Evolutionary conservation across 1,284 basidiomycete genomes (phyloP).

Genomic region (Apiotrichum brassicae): DNA sequence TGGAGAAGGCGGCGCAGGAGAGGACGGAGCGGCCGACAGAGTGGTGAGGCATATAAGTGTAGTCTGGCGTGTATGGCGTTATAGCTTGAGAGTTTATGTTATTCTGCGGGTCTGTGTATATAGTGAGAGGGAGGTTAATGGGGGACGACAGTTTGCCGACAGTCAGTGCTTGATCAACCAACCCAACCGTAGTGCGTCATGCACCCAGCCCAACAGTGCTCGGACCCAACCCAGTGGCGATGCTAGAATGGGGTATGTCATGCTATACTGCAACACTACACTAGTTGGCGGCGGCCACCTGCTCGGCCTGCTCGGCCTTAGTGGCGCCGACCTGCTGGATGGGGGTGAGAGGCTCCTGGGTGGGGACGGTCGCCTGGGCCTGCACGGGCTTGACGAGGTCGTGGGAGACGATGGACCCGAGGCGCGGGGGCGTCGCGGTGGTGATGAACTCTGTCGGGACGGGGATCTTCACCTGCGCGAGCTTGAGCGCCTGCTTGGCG

Average conservation of each 20-base stretch:
- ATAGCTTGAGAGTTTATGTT: too few relatives aligned
- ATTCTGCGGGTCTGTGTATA: too few relatives aligned
- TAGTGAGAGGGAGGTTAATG: too few relatives aligned
- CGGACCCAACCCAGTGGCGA: background rate
- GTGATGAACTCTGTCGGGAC: constrained; percentile 84
- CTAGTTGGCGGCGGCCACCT: background rate
- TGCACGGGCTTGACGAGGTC: constrained; percentile 25
- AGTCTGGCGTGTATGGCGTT: too few relatives aligned
- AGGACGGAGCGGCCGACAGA: background rate
- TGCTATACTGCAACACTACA: background rate
- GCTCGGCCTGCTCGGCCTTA: background rate
- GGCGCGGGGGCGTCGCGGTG: constrained; percentile 61
- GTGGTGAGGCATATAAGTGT: too few relatives aligned
- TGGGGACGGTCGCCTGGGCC: constrained; percentile 14
- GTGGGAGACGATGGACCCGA: constrained; percentile 54
- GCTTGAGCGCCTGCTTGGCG: constrained; percentile 82
- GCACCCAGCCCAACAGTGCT: too few relatives aligned
- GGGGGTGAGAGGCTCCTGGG: background rate
- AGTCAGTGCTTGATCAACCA: too few relatives aligned
- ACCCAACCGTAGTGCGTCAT: too few relatives aligned
- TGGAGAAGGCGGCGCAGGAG: constrained; percentile 54
- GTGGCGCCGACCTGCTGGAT: constrained; percentile 5
- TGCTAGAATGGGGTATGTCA: constrained; percentile 5
- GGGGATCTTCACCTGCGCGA: constrained; percentile 85
- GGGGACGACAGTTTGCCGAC: too few relatives aligned